Evolutionary conservation across 148 eudicot genomes (phyloP).

Genomic region (Silene uniflora): DNA sequence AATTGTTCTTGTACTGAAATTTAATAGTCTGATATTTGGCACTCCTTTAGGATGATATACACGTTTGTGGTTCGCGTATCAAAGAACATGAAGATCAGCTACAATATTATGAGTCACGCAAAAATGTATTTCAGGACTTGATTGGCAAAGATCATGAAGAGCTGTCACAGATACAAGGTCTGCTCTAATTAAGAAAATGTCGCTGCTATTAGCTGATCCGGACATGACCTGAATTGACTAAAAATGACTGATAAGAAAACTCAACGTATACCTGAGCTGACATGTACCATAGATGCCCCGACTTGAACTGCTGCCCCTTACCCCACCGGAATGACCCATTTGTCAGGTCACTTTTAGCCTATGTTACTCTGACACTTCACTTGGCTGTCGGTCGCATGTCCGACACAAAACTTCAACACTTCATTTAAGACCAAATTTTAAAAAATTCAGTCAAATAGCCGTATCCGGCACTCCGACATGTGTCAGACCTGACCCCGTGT

Average conservation of each 20-base stretch:
- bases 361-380: too few relatives aligned
- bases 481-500: too few relatives aligned
- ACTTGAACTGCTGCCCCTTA: not conserved
- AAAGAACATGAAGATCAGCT: conserved; percentile 24
- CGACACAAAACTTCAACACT: too few relatives aligned
- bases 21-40: not conserved
- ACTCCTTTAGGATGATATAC: conserved; percentile 36
- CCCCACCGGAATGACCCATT: not conserved
- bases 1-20: not conserved
- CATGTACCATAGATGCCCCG: not conserved
- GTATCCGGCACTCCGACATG: too few relatives aligned
- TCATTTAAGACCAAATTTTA: too few relatives aligned
- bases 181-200: not conserved
- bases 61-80: conserved; percentile 10
- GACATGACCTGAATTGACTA: not conserved
- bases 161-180: conserved; percentile 46
- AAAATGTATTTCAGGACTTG: conserved; percentile 9
- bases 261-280: too few relatives aligned
- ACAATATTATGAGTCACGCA: conserved; percentile 6
- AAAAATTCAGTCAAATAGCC: too few relatives aligned
- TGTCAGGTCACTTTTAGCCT: too few relatives aligned
- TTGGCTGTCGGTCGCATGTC: too few relatives aligned
- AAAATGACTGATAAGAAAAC: not conserved
- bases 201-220: not conserved
- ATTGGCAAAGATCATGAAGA: conserved; percentile 16